Percentiles rank a stretch among this genome's conserved stretches.
Evolutionary conservation across 1,284 basidiomycete species (phyloP).

Genomic region (Pseudozyma pruni): DNA sequence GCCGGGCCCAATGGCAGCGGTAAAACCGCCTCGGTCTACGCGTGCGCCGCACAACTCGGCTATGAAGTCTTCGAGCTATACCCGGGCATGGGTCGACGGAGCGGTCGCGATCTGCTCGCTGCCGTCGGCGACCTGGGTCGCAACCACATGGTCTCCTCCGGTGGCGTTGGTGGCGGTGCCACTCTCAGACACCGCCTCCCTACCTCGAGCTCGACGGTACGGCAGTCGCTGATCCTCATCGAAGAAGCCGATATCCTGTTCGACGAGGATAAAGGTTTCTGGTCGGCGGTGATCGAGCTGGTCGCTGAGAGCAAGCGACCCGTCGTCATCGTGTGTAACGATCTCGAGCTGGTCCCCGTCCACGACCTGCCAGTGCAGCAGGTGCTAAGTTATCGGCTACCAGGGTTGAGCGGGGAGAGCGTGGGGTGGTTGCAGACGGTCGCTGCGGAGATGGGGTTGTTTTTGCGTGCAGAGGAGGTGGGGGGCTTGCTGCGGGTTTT

Average conservation of each 20-base stretch:
- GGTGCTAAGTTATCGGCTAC: slow-evolving; percentile 46
- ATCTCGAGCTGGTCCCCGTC: slow-evolving; percentile 40
- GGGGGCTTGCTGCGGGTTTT: background rate
- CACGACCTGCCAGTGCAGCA: slow-evolving; percentile 51
- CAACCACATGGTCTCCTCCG: slow-evolving; percentile 72
- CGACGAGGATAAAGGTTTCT: slow-evolving; percentile 89
- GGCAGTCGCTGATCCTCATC: slow-evolving; percentile 90
- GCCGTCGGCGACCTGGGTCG: slow-evolving; percentile 91
- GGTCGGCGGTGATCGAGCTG: slow-evolving; percentile 74
- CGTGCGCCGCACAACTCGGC: slow-evolving; percentile 74
- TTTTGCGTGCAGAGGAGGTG: background rate
- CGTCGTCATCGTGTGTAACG: slow-evolving; percentile 63
- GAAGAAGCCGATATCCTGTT: slow-evolving; percentile 96
- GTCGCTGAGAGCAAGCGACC: slow-evolving; percentile 58
- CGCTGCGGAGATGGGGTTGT: slow-evolving; percentile 7
- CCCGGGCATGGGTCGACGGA: slow-evolving; percentile 85
- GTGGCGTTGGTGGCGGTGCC: slow-evolving; percentile 53
- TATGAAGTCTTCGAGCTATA: slow-evolving; percentile 98
- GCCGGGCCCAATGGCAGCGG: slow-evolving; percentile 73
- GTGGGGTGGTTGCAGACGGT: slow-evolving; percentile 56
- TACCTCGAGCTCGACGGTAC: slow-evolving; percentile 62
- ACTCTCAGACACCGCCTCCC: slow-evolving; percentile 9
- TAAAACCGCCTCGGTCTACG: slow-evolving; percentile 65
- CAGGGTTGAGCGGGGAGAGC: slow-evolving; percentile 39
- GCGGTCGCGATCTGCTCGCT: slow-evolving; percentile 79